Conservation (phyloP, 2,329 filamentous ascomycete genomes). For the Nothophaeocryptopus gaeumannii region DNA sequence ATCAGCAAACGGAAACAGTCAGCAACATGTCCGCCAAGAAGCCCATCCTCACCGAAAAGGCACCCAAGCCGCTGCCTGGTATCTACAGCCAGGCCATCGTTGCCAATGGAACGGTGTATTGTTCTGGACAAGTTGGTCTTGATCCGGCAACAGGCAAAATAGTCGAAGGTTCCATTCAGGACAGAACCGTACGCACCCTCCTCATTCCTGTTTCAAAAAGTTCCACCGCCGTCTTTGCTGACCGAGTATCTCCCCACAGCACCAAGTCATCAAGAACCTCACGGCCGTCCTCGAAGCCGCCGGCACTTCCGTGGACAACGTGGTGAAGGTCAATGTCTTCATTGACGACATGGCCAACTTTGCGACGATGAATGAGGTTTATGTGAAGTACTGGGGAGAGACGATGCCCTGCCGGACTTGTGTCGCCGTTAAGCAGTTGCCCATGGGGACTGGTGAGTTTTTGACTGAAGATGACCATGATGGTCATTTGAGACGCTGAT, state of each 20-base stretch:
- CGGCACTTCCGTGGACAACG: slow-evolving; percentile 57
- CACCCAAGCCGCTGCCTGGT: slow-evolving; percentile 26
- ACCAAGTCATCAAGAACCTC: slow-evolving; percentile 60
- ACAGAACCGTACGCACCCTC: slow-evolving; percentile 47
- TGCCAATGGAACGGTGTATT: slow-evolving; percentile 66
- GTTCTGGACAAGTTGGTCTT: slow-evolving; percentile 61
- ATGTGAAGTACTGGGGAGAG: slow-evolving; percentile 37
- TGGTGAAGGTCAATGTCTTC: slow-evolving; percentile 67
- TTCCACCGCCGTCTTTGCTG: neutral
- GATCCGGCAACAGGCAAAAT: slow-evolving; percentile 55
- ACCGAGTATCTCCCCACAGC: slow-evolving; percentile 30
- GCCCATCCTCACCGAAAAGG: slow-evolving; percentile 30
- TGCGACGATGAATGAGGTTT: slow-evolving; percentile 56
- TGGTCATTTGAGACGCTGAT: neutral
- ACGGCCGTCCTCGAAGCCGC: slow-evolving; percentile 58
- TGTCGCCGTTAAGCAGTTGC: slow-evolving; percentile 52
- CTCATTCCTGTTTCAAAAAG: too few relatives aligned
- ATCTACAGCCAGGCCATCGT: slow-evolving; percentile 37
- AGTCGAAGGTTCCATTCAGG: slow-evolving; percentile 57
- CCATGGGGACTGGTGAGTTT: slow-evolving; percentile 37
- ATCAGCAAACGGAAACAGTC: too few relatives aligned
- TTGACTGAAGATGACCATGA: neutral
- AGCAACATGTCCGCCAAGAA: slow-evolving; percentile 25
- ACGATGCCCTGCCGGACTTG: slow-evolving; percentile 41
- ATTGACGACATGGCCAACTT: slow-evolving; percentile 65